A percentile compares a stretch with the other conserved stretches of the same genome.
Evolutionary conservation across 2,329 filamentous ascomycete species (phyloP).

Genomic region (Paecilomyces sp.): DNA sequence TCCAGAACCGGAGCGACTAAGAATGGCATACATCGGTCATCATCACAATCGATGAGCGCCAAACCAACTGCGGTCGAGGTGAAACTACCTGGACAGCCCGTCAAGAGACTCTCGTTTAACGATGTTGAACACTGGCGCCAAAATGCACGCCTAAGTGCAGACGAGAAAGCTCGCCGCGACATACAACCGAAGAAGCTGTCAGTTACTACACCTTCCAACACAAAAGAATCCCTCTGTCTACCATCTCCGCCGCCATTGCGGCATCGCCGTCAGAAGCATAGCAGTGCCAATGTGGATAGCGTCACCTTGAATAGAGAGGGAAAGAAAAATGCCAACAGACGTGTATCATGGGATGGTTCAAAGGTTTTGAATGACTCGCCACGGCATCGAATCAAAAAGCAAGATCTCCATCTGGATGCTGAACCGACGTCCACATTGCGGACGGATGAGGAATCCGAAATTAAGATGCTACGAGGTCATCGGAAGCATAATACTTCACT

Average conservation of each 20-base stretch:
- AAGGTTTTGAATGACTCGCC: slow-evolving; percentile 23
- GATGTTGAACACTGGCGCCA: slow-evolving; percentile 31
- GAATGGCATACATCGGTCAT: slow-evolving; percentile 8
- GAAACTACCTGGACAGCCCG: slow-evolving; percentile 29
- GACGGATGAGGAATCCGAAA: slow-evolving; percentile 13
- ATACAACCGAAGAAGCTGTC: slow-evolving; percentile 24
- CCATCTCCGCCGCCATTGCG: slow-evolving; percentile 33
- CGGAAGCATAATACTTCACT: slow-evolving; percentile 7
- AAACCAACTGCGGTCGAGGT: slow-evolving; percentile 29
- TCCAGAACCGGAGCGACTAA: neutral
- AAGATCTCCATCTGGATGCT: slow-evolving; percentile 4
- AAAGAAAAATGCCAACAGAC: slow-evolving; percentile 19
- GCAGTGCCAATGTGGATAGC: slow-evolving; percentile 18
- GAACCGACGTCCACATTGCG: slow-evolving; percentile 10
- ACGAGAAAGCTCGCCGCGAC: slow-evolving; percentile 25
- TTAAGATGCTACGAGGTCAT: slow-evolving; percentile 7
- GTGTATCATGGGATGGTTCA: slow-evolving; percentile 33
- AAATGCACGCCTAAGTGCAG: slow-evolving; percentile 20
- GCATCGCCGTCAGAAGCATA: slow-evolving; percentile 33
- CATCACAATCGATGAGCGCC: slow-evolving; percentile 15
- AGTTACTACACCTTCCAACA: slow-evolving; percentile 20
- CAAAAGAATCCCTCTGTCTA: slow-evolving; percentile 19
- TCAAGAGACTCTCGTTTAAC: slow-evolving; percentile 32
- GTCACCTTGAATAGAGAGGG: slow-evolving; percentile 10
- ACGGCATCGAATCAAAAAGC: slow-evolving; percentile 8